Conservation (phyloP, 108 stramenopile genomes). For the Tribonema minus region DNA sequence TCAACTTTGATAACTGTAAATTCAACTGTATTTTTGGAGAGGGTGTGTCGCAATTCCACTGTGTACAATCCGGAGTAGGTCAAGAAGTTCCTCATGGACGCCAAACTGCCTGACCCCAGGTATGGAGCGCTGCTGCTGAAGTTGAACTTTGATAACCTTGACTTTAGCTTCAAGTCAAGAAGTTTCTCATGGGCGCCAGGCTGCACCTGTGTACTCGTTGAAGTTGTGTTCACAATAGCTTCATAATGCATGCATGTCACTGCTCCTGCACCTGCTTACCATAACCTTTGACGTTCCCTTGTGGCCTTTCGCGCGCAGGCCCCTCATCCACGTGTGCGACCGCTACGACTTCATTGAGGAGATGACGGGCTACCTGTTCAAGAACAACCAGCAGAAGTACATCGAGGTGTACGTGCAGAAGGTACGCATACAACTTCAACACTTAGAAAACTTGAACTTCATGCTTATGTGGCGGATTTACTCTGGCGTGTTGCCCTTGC, state of each 20-base stretch:
- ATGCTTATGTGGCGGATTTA: no score
- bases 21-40: conserved; percentile 56
- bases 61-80: conserved; percentile 83
- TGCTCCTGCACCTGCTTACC: neutral
- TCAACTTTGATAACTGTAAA: neutral
- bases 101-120: conserved; percentile 92
- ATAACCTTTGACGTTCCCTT: no score
- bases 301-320: no score
- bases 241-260: no score
- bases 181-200: no score
- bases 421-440: conserved; percentile 25
- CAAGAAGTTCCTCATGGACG: conserved; percentile 95
- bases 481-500: neutral
- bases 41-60: conserved; percentile 98
- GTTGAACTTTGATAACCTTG: no score
- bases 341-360: conserved; percentile 96
- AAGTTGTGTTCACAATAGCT: no score
- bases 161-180: no score
- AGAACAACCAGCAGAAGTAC: conserved; percentile 96
- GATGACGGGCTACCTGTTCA: conserved; percentile 96
- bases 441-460: no score
- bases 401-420: conserved; percentile 99
- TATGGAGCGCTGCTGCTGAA: neutral
- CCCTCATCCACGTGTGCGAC: conserved; percentile 99
- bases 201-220: no score